Conservation (phyloP, 176 grass and related monocot species). For the Coix lacrymajobi region DNA sequence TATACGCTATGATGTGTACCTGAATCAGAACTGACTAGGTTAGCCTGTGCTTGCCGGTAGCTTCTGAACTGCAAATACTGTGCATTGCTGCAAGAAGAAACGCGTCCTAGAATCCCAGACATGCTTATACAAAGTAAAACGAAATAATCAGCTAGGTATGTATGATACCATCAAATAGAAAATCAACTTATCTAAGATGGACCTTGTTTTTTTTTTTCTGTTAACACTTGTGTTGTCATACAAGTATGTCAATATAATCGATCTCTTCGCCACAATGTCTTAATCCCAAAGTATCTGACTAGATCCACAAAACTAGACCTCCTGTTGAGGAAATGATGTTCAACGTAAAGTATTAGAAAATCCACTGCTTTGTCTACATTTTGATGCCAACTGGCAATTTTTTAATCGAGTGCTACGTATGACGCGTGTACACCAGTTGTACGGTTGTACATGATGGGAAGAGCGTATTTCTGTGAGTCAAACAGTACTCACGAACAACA, state of each 20-base stretch:
- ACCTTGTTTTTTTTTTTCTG: neutral
- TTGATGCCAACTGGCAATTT: neutral
- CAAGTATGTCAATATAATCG: neutral
- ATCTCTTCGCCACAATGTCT: neutral
- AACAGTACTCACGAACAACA: neutral
- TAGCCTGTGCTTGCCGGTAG: neutral
- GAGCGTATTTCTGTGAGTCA: neutral
- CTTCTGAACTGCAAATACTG: neutral
- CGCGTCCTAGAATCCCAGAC: neutral
- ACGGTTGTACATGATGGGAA: neutral
- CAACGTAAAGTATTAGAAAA: neutral
- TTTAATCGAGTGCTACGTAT: neutral
- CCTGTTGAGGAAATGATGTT: neutral
- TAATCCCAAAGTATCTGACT: neutral
- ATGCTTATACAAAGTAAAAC: neutral
- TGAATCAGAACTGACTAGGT: neutral
- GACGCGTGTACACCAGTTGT: neutral
- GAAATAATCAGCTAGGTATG: neutral
- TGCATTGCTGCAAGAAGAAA: neutral
- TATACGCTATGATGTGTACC: slow-evolving; percentile 6
- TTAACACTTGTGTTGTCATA: neutral
- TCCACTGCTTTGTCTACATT: neutral
- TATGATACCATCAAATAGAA: neutral
- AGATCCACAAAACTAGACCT: neutral
- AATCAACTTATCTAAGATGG: neutral